These are phyloP conservation scores for Carex pumila DNA, from an alignment of 176 grass and related monocot genomes.

Conservation along the genomic window DNA sequence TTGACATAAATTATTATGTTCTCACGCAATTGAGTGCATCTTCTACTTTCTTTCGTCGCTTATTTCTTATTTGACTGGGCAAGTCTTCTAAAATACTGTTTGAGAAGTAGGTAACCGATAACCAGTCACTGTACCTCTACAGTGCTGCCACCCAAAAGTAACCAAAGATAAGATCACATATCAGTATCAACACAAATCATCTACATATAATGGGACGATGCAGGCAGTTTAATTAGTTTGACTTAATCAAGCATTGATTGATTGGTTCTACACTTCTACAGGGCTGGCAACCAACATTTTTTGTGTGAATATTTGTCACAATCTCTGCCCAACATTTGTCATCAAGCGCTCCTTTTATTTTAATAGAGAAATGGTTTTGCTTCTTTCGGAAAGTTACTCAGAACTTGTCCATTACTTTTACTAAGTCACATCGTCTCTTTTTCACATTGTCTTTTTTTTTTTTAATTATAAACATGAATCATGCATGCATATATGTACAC, in stretches of 20 bases:
- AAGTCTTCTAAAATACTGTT: neutral
- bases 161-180: neutral
- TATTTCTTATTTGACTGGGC: neutral
- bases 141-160: neutral
- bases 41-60: neutral
- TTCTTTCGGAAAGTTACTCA: no score
- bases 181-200: neutral
- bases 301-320: neutral
- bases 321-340: neutral
- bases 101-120: neutral
- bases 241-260: neutral
- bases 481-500: no score
- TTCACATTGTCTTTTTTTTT: no score
- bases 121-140: neutral
- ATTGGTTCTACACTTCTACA: neutral
- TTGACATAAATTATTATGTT: no score
- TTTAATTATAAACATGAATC: no score
- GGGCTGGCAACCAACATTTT: neutral
- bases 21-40: neutral
- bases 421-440: no score
- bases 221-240: neutral
- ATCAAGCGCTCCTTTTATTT: neutral
- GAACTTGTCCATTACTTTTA: no score
- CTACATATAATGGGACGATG: neutral
- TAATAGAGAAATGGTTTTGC: neutral